Evolutionary conservation across 768 basidiomycete genomes (phyloP).

Genomic region (Lanmaoa rubissima): DNA sequence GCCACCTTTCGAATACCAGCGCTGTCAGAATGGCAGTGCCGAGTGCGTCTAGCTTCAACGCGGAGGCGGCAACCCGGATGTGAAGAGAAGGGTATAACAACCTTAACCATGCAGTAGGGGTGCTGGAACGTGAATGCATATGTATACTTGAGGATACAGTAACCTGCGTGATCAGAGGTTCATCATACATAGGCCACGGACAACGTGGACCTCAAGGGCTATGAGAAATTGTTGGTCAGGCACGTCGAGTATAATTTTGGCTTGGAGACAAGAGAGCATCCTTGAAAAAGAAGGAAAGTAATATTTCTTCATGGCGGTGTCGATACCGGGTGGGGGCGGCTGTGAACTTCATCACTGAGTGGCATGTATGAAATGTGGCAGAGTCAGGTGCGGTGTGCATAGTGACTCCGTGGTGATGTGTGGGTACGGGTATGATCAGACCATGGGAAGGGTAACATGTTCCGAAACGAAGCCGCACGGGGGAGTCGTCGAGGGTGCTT

Average conservation of each 20-base stretch:
- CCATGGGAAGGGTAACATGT: background rate
- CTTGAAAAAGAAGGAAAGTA: background rate
- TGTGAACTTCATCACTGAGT: too few relatives aligned
- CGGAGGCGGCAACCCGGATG: background rate
- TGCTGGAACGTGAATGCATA: background rate
- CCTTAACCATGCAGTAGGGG: background rate
- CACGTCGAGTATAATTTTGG: background rate
- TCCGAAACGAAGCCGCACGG: background rate
- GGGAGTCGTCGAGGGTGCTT: background rate
- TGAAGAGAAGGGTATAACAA: background rate
- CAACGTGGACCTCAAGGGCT: background rate
- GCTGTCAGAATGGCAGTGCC: constrained; percentile 1
- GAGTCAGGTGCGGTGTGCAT: constrained; percentile 2
- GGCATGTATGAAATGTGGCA: background rate
- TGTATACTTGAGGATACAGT: background rate
- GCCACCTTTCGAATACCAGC: background rate
- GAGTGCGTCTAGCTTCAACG: background rate
- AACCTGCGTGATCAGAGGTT: background rate
- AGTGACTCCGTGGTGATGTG: background rate
- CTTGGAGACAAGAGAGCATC: background rate
- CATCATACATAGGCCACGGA: background rate
- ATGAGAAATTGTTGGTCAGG: background rate
- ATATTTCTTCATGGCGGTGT: background rate
- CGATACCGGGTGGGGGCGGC: background rate
- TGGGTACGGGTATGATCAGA: background rate